These are phyloP conservation scores for Termitomyces sp. DNA, from an alignment of 768 basidiomycete species.

Conservation along the genomic window DNA sequence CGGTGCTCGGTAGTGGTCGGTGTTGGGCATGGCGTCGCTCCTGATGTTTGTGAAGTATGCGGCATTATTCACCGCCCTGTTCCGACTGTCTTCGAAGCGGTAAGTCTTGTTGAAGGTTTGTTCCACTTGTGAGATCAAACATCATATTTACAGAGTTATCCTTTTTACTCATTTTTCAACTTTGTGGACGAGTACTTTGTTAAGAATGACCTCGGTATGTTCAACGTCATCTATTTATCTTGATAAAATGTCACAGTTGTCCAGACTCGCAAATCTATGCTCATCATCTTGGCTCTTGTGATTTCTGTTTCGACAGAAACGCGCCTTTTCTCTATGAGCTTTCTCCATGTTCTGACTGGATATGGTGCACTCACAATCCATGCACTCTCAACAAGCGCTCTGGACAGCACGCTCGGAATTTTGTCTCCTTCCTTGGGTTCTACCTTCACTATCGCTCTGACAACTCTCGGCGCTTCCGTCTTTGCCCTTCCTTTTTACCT, in stretches of 20 bases:
- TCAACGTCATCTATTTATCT: neutral
- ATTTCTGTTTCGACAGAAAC: conserved; percentile 58
- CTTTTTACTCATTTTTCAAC: conserved; percentile 66
- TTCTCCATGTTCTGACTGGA: conserved; percentile 48
- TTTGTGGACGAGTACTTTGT: conserved; percentile 55
- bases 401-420: conserved; percentile 57
- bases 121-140: neutral
- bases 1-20: conserved; percentile 51
- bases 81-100: conserved; percentile 63
- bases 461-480: conserved; percentile 55
- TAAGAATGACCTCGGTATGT: conserved; percentile 44
- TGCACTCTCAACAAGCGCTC: conserved; percentile 50
- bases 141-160: conserved; percentile 46
- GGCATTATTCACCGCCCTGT: conserved; percentile 62
- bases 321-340: conserved; percentile 29
- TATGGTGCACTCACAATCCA: conserved; percentile 63
- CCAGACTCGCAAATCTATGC: conserved; percentile 46
- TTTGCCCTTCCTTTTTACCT: conserved; percentile 62
- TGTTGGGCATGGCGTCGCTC: conserved; percentile 60
- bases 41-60: conserved; percentile 65
- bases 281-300: conserved; percentile 41
- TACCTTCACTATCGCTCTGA: conserved; percentile 49
- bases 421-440: conserved; percentile 54
- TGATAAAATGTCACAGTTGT: neutral
- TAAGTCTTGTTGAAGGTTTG: conserved; percentile 24